Evolutionary conservation across 257 asterid species (phyloP), one percentile per base, ranked within the genome.

Genomic region (Solanum pinnatisectum): DNA sequence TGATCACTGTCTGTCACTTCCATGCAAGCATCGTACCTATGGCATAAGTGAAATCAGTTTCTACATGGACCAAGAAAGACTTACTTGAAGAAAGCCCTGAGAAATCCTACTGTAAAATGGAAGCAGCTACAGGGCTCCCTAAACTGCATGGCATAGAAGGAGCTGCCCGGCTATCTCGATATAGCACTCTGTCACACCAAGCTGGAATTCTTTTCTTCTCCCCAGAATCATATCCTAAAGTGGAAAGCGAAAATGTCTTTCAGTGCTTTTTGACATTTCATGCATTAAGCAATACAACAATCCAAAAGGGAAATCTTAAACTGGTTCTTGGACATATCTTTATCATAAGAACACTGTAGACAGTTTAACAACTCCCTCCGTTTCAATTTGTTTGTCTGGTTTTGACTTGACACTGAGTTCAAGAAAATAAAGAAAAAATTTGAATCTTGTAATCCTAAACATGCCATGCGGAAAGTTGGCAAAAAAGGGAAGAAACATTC

Each of bases 201-300:
- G 99, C 99, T 10, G 99, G 99, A 88, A 96, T 97, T 42, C 99
- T 88, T 87, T 97, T 97, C 95, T 97, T 97, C 92, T 97, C 99
- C 0, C 99, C 99, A 72, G 99, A 96, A 81, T 97, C 99, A 93
- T 97, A 97, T 40, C 99, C 99, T 97, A 86, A 87, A 68, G 59
- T 84, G 52, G 46, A 79, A 85, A 73, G 27, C 56, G 5, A 71
- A 59, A 86, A 46, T 23, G 25, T 4, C 23, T 39, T 81, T 82
- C 44, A 49, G 70, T 82, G 30, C 5, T 49, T 82, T 44, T 30
- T 44, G 8, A 49, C 68, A 18, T 49, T 20, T 5, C 70, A 30
- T 82, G 70, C 85, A 49, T 27, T 49, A 30, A 82, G 44, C 25
- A 49, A 49, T 16, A 49, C 85, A 81, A 46, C 70, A 81, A 46